A percentile compares a stretch with the other conserved stretches of the same genome.
These are phyloP conservation scores for Pestalotiopsis sp. DNA, from an alignment of 2,329 filamentous ascomycete species.

Conservation along the genomic window DNA sequence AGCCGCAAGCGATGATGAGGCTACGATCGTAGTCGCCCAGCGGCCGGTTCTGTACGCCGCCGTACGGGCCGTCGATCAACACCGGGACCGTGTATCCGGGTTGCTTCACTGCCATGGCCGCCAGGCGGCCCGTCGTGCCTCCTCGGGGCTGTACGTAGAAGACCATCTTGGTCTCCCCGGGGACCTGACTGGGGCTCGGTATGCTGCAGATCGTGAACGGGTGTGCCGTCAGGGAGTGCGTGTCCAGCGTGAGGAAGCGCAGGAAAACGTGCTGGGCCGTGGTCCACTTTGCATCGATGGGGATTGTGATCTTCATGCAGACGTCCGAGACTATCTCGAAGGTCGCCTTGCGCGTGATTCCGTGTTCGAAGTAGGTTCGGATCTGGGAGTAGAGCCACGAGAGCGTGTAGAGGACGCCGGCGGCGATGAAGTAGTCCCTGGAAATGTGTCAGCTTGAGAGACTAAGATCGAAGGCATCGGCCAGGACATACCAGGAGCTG, in stretches of 20 bases:
- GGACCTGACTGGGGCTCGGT: conserved; percentile 28
- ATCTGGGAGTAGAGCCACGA: conserved; percentile 48
- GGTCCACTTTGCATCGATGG: conserved; percentile 47
- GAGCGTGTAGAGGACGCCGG: conserved; percentile 52
- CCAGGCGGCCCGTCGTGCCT: conserved; percentile 53
- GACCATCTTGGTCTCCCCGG: conserved; percentile 41
- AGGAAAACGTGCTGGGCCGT: conserved; percentile 60
- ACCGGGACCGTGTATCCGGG: conserved; percentile 45
- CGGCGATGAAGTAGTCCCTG: conserved; percentile 65
- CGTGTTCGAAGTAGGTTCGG: conserved; percentile 52
- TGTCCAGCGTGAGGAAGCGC: conserved; percentile 49
- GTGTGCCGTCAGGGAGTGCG: conserved; percentile 49
- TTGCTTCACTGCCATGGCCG: conserved; percentile 37
- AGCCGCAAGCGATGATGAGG: conserved; percentile 57
- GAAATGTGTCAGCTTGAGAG: not conserved
- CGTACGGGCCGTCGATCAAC: conserved; percentile 62
- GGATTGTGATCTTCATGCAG: conserved; percentile 45
- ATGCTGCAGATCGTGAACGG: conserved; percentile 60
- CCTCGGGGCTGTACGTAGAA: conserved; percentile 55
- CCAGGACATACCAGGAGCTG: conserved; percentile 48
- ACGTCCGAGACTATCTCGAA: conserved; percentile 42
- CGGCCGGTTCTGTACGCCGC: conserved; percentile 46
- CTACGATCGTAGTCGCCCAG: conserved; percentile 42
- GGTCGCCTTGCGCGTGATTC: conserved; percentile 44
- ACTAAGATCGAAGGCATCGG: not conserved